These are phyloP conservation scores for Dendrobium officinale DNA, from an alignment of 106 monocot genomes.

Conservation along the genomic window DNA sequence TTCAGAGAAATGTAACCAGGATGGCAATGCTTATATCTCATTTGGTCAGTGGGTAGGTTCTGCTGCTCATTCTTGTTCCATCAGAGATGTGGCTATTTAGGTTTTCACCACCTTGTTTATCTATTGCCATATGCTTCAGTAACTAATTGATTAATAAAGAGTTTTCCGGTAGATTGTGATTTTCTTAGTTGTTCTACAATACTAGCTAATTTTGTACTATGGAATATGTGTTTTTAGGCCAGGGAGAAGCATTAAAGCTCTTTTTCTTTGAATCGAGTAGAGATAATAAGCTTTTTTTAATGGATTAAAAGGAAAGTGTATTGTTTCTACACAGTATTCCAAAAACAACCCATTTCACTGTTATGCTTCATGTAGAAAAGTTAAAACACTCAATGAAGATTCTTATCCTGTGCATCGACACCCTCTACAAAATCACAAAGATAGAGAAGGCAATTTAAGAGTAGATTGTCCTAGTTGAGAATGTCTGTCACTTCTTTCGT, in stretches of 20 bases:
- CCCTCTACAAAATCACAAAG: too few relatives aligned
- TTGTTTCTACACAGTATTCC: not conserved
- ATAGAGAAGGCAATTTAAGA: too few relatives aligned
- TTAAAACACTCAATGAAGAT: too few relatives aligned
- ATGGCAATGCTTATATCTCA: constrained; percentile 76
- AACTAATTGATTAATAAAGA: not conserved
- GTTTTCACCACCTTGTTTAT: not conserved
- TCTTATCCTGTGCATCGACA: too few relatives aligned
- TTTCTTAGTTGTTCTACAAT: not conserved
- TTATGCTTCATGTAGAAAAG: too few relatives aligned
- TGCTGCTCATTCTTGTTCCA: not conserved
- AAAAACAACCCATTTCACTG: too few relatives aligned
- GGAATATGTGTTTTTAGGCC: not conserved
- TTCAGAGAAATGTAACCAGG: constrained; percentile 48
- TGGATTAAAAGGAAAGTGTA: not conserved
- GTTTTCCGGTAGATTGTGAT: not conserved
- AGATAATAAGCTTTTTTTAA: not conserved
- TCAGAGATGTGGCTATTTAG: not conserved
- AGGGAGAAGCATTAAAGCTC: not conserved
- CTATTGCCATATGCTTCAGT: not conserved
- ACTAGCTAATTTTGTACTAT: not conserved
- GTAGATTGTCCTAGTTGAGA: too few relatives aligned
- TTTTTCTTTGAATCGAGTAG: not conserved
- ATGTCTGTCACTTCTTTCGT: too few relatives aligned
- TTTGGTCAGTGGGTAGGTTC: constrained; percentile 79